Percentiles rank a stretch among this genome's conserved stretches.
phyloP scores from a whole-genome alignment of 352 stramenopile genomes.

The Phytophthora palmivora region DNA sequence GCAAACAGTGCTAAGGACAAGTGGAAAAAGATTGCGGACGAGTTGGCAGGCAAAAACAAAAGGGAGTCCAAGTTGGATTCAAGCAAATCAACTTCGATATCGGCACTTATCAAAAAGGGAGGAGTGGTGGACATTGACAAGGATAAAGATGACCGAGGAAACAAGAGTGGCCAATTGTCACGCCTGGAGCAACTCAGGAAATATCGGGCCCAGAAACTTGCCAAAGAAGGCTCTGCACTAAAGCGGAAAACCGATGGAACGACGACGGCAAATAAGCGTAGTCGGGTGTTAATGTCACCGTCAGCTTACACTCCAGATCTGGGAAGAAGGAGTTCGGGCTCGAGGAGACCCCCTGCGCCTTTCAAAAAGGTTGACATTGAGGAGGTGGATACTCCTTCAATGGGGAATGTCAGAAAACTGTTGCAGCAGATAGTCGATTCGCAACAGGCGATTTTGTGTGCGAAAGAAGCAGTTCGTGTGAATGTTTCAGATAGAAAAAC shows the following conservation, averaged over 20 bases:
- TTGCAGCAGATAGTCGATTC: constrained; percentile 52
- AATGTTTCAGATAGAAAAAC: constrained; percentile 63
- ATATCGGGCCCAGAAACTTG: constrained; percentile 62
- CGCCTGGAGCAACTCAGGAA: constrained; percentile 67
- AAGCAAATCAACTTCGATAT: constrained; percentile 41
- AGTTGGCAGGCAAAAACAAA: constrained; percentile 38
- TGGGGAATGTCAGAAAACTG: constrained; percentile 39
- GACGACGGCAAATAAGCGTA: constrained; percentile 50
- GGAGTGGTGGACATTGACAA: neutral
- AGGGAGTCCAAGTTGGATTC: constrained; percentile 45
- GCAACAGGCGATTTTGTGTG: constrained; percentile 53
- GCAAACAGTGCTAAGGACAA: constrained; percentile 67
- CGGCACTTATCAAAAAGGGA: constrained; percentile 28
- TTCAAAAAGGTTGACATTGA: neutral
- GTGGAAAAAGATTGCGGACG: constrained; percentile 69
- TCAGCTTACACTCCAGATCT: neutral
- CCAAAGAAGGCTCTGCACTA: constrained; percentile 54
- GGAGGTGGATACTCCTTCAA: constrained; percentile 13
- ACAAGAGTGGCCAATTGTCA: constrained; percentile 62
- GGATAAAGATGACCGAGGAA: constrained; percentile 47
- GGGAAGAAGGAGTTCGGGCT: neutral
- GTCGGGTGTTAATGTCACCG: constrained; percentile 25
- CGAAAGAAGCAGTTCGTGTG: constrained; percentile 57
- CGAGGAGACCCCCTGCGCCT: constrained; percentile 1
- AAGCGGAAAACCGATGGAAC: constrained; percentile 76